phyloP scores from a whole-genome alignment of 306 rosid genomes.

The Echinosophora koreensis region DNA sequence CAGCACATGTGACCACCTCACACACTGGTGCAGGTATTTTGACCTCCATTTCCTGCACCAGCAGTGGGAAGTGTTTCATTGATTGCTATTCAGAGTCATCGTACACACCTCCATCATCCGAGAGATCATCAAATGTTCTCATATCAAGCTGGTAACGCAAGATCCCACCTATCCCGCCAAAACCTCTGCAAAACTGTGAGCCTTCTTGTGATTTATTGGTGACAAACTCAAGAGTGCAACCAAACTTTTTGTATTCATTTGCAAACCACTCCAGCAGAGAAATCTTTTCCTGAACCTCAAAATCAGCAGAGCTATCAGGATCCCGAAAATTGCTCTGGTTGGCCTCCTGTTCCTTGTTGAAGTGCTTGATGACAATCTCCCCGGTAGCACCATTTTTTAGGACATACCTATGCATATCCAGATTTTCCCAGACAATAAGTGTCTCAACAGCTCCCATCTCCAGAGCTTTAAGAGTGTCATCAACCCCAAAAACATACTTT shows the following conservation, averaged over 20 bases:
- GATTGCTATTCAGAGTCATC: slow-evolving; percentile 68
- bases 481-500: slow-evolving; percentile 92
- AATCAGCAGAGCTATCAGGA: slow-evolving; percentile 54
- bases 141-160: slow-evolving; percentile 96
- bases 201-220: slow-evolving; percentile 96
- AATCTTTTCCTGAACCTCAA: slow-evolving; percentile 85
- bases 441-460: slow-evolving; percentile 95
- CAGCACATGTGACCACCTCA: slow-evolving; percentile 49
- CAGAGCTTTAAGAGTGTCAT: slow-evolving; percentile 83
- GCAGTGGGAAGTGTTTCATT: slow-evolving; percentile 52
- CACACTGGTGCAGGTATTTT: slow-evolving; percentile 54
- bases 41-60: slow-evolving; percentile 61
- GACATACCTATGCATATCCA: slow-evolving; percentile 77
- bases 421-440: slow-evolving; percentile 93
- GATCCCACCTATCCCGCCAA: slow-evolving; percentile 94
- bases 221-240: slow-evolving; percentile 88
- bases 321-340: slow-evolving; percentile 76
- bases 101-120: slow-evolving; percentile 66
- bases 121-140: slow-evolving; percentile 80
- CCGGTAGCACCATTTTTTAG: slow-evolving; percentile 64
- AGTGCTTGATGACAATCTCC: slow-evolving; percentile 73
- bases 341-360: slow-evolving; percentile 82
- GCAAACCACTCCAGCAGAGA: slow-evolving; percentile 95
- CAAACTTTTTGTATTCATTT: slow-evolving; percentile 78
- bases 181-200: slow-evolving; percentile 93